Evolutionary conservation across 495 filamentous ascomycete genomes (phyloP), one percentile per base, ranked within the genome.

Genomic region (Penicillium chermesinum): DNA sequence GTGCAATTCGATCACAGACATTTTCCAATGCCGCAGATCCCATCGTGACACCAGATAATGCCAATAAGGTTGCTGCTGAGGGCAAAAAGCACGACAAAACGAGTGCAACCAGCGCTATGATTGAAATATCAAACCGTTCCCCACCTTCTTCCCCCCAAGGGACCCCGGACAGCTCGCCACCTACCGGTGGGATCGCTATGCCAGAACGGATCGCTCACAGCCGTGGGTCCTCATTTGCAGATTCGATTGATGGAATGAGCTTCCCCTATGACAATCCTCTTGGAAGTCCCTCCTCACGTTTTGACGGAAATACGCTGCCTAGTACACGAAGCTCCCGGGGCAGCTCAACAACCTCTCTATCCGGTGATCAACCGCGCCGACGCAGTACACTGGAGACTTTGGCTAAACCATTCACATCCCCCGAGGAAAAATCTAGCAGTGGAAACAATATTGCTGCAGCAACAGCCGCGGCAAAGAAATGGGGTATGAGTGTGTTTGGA

Each of bases 401-500:
- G 6, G 62, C 64, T 38, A 59, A 59, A 16, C 68, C 72, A 3
- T 54, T 72, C 14, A 52, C 67, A 10, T 40, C 46, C 14, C 41
- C 52, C 10, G 61, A 60, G 6, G 57, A 67, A 18, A 70, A 66
- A 42, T 71, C 59, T 57, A 48, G 56, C 35, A 66, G 62, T 4
- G 67, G 75, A 7, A 72, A 80, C 20, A 80, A 85, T 3, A 74
- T 94, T 30, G 79, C 83, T 0, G 83, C 83, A 37, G 88, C 83
- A 3, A 86, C 88, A 13, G 83, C 85, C 4, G 83, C 80, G 10
- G 88, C 89, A 2, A 91, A 85, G 62, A 89, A 87, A 64, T 96
- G 90, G 91, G 80, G 86, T 14, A 78, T 81, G 72, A 84, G 79
- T 55, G 81, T 87, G 3, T 75, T 91, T 41, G 80, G 80, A 41